phyloP scores from a whole-genome alignment of 768 basidiomycete genomes.

The Xerocomus potaroensis region DNA sequence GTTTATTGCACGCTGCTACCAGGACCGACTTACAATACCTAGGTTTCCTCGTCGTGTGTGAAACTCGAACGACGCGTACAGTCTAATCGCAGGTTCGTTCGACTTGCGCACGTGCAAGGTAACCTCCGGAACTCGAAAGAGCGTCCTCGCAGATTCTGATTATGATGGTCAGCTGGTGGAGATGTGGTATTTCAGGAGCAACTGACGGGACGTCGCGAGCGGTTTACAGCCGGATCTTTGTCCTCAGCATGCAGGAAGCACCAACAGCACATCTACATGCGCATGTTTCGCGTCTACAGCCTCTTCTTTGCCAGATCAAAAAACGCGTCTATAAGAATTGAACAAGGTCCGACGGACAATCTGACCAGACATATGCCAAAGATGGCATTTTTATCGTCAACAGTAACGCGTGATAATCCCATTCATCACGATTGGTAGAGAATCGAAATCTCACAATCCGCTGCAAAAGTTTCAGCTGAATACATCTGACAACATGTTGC shows the following conservation, averaged over 20 bases:
- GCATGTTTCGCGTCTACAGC: slow-evolving; percentile 1
- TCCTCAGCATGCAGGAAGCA: slow-evolving; percentile 8
- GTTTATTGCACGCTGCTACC: no score
- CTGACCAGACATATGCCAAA: slow-evolving; percentile 9
- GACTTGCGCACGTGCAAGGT: not conserved
- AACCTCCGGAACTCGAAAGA: not conserved
- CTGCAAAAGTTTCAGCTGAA: no score
- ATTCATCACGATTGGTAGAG: not conserved
- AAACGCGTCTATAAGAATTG: not conserved
- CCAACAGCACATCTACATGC: slow-evolving; percentile 4
- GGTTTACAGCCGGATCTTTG: slow-evolving; percentile 3
- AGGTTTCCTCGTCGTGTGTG: not conserved
- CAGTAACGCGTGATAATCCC: not conserved
- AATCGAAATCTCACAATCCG: no score
- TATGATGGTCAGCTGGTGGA: no score
- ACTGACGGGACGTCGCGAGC: slow-evolving; percentile 2
- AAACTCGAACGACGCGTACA: not conserved
- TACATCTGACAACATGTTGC: no score
- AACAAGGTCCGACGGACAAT: slow-evolving; percentile 1
- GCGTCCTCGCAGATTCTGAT: no score
- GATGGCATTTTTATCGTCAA: not conserved
- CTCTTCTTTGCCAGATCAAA: slow-evolving; percentile 6
- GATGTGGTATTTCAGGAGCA: not conserved
- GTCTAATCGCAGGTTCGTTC: not conserved
- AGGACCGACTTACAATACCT: no score